Base-by-base conservation (phyloP, 176 grass and related monocot genomes). In the Phoenix roebelenii region DNA sequence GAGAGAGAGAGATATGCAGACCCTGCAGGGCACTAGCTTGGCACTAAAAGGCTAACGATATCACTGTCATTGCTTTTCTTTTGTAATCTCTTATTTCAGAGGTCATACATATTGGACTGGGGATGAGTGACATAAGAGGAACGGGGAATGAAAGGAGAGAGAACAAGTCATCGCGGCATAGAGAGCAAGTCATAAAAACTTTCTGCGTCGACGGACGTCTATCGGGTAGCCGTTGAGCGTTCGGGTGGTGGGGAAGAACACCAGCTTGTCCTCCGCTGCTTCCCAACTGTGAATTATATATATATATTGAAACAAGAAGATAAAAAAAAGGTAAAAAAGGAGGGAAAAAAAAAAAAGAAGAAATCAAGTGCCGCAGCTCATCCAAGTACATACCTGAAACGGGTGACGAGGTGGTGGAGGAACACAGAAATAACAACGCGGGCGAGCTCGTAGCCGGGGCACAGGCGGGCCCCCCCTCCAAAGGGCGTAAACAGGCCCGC, bases 211-310 rank as follows among this genome's bases (percentile, higher is more conserved):
- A 26, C 32, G 54, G 57, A 95, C 52, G 22, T 76, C 76, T 74
- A 95, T 90, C 18, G 90, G 90, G 64, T 87, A 95, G 63, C 90
- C 86, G 67, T 95, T 95, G 10, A 81, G 79, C 52, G 79, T 95
- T 55, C 90, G 66, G 23, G 90, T 95, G 63, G 86, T 95, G 12
- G 86, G 90, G 57, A 95, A 95, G 79, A 87, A 95, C 25, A 90
- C 65, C 52, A 95, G 55, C 67, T 67, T 84, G 54, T 95, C 86
- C 77, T 95, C 90, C 5, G 77, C 74, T 23, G 72, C 83, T 72
- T 95, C 90, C 86, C 90, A 95, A 49, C 90, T 95, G 78, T 72
- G 82, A 58, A 63, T 67, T 61, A 26, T 73, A 73, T 77, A 49
- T 20, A 49, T 24, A 79, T 61, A 52, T 51, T 30, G 57, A 50